phyloP scores from a whole-genome alignment of 2,329 filamentous ascomycete genomes.

The Ophiostoma pallidulum region DNA sequence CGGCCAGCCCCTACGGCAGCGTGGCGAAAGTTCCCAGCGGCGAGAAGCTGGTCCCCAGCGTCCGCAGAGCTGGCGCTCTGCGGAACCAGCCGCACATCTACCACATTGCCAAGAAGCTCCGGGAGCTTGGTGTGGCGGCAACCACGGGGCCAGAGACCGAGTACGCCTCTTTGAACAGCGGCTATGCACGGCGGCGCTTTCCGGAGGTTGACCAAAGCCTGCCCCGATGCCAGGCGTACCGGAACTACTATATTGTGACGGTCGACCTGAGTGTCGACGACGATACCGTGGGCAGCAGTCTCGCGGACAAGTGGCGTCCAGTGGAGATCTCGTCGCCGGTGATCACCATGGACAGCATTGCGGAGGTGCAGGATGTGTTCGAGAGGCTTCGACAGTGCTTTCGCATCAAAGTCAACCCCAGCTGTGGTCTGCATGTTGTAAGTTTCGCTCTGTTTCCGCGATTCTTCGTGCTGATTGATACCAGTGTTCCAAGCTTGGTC shows the following conservation, averaged over 20 bases:
- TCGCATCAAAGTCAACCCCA: conserved; percentile 1
- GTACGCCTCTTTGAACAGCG: background rate
- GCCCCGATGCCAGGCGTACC: background rate
- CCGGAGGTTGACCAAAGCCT: background rate
- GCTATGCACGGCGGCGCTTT: background rate
- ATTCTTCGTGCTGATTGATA: too few relatives aligned
- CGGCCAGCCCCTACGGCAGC: background rate
- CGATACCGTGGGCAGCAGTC: background rate
- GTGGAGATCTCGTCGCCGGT: conserved; percentile 5
- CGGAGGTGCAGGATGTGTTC: background rate
- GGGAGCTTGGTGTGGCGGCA: background rate
- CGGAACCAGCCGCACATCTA: background rate
- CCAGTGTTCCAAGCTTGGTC: too few relatives aligned
- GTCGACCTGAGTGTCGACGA: conserved; percentile 4
- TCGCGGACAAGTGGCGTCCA: background rate
- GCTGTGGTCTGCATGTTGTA: conserved; percentile 9
- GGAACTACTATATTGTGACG: background rate
- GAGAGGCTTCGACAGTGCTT: background rate
- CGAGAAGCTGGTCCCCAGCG: background rate
- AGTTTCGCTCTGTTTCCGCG: background rate
- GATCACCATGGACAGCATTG: background rate
- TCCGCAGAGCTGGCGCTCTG: background rate
- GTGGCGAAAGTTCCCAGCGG: background rate
- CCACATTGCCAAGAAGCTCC: background rate
- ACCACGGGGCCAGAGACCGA: background rate